These are phyloP conservation scores for Oxyria digyna DNA, from an alignment of 148 eudicot species.

Conservation along the genomic window DNA sequence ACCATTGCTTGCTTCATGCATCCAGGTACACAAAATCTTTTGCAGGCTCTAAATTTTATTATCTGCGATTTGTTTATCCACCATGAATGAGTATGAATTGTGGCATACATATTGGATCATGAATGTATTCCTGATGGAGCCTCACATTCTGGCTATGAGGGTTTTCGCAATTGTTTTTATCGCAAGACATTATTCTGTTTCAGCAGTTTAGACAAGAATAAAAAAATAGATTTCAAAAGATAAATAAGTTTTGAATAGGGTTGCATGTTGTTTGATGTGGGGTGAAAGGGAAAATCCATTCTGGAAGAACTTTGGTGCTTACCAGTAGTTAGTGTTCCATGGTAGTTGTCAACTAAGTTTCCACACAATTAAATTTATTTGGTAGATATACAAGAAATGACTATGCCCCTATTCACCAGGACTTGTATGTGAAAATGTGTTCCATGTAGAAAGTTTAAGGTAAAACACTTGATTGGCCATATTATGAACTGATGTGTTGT, in stretches of 20 bases:
- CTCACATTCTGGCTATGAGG: neutral
- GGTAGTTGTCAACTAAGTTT: neutral
- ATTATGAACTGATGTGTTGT: neutral
- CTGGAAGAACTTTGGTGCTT: neutral
- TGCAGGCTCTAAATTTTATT: neutral
- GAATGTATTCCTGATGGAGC: neutral
- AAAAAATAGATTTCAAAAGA: neutral
- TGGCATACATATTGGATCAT: neutral
- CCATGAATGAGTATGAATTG: slow-evolving; percentile 1
- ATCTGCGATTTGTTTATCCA: neutral
- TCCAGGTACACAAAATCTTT: slow-evolving; percentile 44
- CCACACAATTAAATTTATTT: neutral
- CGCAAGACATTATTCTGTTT: neutral
- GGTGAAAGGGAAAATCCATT: neutral
- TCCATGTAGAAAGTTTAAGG: neutral
- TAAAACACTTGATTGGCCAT: neutral
- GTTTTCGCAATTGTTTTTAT: neutral
- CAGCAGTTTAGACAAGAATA: neutral
- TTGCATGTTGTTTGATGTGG: neutral
- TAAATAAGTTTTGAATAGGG: neutral
- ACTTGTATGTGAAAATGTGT: neutral
- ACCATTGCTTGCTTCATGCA: slow-evolving; percentile 58
- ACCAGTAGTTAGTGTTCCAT: neutral
- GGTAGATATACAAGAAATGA: neutral
- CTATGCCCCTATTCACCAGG: neutral